These are phyloP conservation scores for Diaporthe batatas DNA, from an alignment of 2,329 filamentous ascomycete genomes.

Conservation along the genomic window DNA sequence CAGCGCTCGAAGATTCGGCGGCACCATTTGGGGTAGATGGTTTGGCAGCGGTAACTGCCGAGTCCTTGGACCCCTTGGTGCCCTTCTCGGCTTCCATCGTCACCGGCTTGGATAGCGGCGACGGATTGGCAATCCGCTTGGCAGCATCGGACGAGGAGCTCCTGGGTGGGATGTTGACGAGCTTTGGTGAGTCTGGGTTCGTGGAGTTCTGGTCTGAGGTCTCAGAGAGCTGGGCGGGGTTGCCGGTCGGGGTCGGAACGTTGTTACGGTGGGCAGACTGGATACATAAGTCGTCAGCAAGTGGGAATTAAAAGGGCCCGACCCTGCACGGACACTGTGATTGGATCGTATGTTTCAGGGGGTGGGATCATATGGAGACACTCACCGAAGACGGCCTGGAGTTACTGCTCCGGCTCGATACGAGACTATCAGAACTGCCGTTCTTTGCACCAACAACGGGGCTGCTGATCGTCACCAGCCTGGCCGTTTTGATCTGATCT, in stretches of 20 bases:
- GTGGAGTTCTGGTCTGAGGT: slow-evolving; percentile 59
- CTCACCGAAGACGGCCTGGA: slow-evolving; percentile 78
- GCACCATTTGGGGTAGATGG: slow-evolving; percentile 41
- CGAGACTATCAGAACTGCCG: slow-evolving; percentile 75
- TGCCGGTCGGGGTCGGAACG: slow-evolving; percentile 64
- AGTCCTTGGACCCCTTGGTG: slow-evolving; percentile 54
- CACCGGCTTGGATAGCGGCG: slow-evolving; percentile 80
- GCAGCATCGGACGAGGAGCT: slow-evolving; percentile 74
- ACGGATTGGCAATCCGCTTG: slow-evolving; percentile 76
- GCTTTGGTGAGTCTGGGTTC: slow-evolving; percentile 67
- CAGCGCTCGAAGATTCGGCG: slow-evolving; percentile 48
- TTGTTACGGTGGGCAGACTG: slow-evolving; percentile 72
- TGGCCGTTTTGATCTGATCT: slow-evolving; percentile 54
- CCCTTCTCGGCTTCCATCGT: slow-evolving; percentile 70
- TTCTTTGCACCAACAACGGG: slow-evolving; percentile 56
- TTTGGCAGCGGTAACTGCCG: slow-evolving; percentile 49
- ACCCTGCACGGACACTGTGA: slow-evolving; percentile 48
- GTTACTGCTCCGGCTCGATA: slow-evolving; percentile 68
- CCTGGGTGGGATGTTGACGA: slow-evolving; percentile 71
- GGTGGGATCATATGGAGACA: slow-evolving; percentile 48
- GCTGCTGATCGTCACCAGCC: slow-evolving; percentile 52
- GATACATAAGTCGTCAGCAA: slow-evolving; percentile 62
- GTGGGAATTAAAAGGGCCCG: slow-evolving; percentile 43
- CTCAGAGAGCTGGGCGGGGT: slow-evolving; percentile 63
- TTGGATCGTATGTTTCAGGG: slow-evolving; percentile 56